Evolutionary conservation across 306 rosid genomes (phyloP).

Genomic region (Citrullus colocynthis): DNA sequence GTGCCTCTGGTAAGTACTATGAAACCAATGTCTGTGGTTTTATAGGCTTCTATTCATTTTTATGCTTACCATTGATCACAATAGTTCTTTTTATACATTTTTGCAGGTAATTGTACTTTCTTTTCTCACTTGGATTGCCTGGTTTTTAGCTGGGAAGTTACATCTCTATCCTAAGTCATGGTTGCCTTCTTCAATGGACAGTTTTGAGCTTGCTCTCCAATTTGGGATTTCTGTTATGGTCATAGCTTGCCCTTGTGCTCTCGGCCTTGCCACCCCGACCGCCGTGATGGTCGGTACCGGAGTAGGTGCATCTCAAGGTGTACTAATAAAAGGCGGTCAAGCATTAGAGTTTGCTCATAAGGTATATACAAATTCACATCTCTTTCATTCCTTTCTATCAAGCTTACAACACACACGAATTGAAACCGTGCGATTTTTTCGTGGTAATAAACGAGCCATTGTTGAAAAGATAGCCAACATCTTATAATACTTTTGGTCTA

Average conservation of each 20-base stretch:
- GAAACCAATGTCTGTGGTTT: neutral
- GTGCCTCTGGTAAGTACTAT: slow-evolving; percentile 49
- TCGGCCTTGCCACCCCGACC: slow-evolving; percentile 86
- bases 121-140: slow-evolving; percentile 54
- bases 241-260: slow-evolving; percentile 92
- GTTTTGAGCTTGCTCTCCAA: slow-evolving; percentile 82
- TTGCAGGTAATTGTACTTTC: slow-evolving; percentile 56
- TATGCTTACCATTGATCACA: neutral
- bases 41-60: neutral
- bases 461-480: neutral
- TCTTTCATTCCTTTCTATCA: neutral
- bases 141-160: slow-evolving; percentile 62
- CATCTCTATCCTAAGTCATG: slow-evolving; percentile 57
- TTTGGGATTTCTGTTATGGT: slow-evolving; percentile 91
- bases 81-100: neutral
- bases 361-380: slow-evolving; percentile 21
- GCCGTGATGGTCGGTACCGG: slow-evolving; percentile 95
- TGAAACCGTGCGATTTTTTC: neutral
- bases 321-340: slow-evolving; percentile 79
- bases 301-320: slow-evolving; percentile 86
- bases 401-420: neutral
- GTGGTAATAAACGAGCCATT: neutral
- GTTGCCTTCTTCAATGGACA: slow-evolving; percentile 59
- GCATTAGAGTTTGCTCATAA: slow-evolving; percentile 78
- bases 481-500: neutral